Evolutionary conservation across 495 filamentous ascomycete species (phyloP).

Genomic region (Penicillium bialowiezense): DNA sequence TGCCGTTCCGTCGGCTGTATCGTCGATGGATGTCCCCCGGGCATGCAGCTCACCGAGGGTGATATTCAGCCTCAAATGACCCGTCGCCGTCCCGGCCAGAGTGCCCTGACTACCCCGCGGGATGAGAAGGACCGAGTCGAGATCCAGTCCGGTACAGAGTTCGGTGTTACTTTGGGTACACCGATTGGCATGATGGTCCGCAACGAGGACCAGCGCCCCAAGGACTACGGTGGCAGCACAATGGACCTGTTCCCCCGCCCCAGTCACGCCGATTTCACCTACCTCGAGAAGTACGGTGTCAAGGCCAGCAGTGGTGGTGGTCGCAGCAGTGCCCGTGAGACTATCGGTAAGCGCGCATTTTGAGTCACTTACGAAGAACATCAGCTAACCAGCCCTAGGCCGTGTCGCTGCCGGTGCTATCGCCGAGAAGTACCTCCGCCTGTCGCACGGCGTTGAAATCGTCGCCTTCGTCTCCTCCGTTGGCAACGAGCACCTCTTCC

Average conservation of each 20-base stretch:
- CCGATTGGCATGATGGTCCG: constrained; percentile 85
- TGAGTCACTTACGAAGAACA: neutral
- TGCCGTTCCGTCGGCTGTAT: constrained; percentile 89
- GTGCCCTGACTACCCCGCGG: constrained; percentile 83
- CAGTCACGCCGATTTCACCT: constrained; percentile 95
- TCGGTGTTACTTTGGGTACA: constrained; percentile 86
- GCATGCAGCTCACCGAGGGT: constrained; percentile 80
- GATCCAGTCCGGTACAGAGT: constrained; percentile 94
- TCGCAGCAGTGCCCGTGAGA: constrained; percentile 89
- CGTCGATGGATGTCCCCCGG: constrained; percentile 84
- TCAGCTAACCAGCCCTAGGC: constrained; percentile 34
- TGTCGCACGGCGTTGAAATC: constrained; percentile 84
- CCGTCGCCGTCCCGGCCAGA: constrained; percentile 86
- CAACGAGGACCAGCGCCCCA: constrained; percentile 91
- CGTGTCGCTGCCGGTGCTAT: constrained; percentile 94
- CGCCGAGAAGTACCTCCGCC: constrained; percentile 85
- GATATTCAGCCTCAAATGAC: constrained; percentile 97
- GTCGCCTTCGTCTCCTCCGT: constrained; percentile 88
- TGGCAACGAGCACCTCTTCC: constrained; percentile 78
- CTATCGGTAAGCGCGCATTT: constrained; percentile 60
- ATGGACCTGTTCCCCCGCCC: constrained; percentile 92
- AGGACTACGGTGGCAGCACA: constrained; percentile 88
- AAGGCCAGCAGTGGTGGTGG: constrained; percentile 93
- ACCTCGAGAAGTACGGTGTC: constrained; percentile 95
- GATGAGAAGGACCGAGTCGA: constrained; percentile 89